Evolutionary conservation across 2,329 filamentous ascomycete genomes (phyloP).

Genomic region (Penicillium italicum): DNA sequence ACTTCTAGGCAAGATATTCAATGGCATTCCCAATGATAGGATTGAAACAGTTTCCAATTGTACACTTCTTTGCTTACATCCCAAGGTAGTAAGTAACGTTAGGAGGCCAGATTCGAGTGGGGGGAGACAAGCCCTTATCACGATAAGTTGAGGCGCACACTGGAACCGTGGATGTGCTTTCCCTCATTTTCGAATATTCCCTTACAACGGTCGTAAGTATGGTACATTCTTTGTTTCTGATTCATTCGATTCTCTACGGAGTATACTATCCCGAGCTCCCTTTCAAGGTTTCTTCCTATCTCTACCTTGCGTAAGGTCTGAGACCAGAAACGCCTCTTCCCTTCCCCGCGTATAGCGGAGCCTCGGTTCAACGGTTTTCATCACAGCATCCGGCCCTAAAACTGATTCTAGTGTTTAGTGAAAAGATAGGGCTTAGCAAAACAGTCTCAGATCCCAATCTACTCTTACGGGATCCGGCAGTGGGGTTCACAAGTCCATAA

Average conservation of each 20-base stretch:
- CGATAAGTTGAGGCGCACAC: neutral
- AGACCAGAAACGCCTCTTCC: slow-evolving; percentile 7
- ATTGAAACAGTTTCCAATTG: neutral
- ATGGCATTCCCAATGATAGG: neutral
- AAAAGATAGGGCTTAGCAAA: slow-evolving; percentile 4
- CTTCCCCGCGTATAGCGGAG: slow-evolving; percentile 8
- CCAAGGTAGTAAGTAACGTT: neutral
- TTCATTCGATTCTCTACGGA: neutral
- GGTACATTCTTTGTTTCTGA: neutral
- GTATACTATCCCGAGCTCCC: neutral
- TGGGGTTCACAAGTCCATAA: slow-evolving; percentile 9
- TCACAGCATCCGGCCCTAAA: slow-evolving; percentile 1
- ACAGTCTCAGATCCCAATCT: slow-evolving; percentile 6
- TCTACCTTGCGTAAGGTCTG: slow-evolving; percentile 3
- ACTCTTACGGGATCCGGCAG: neutral
- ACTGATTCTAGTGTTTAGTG: neutral
- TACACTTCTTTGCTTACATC: neutral
- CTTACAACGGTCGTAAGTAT: neutral
- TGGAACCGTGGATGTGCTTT: neutral
- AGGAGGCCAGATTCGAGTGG: slow-evolving; percentile 3
- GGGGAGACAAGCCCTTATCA: slow-evolving; percentile 2
- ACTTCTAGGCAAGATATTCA: neutral
- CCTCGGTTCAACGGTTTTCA: slow-evolving; percentile 14
- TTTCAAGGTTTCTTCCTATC: neutral
- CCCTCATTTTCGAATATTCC: too few relatives aligned